Conservation (phyloP, 148 eudicot species). For the Persicaria maculosa region DNA sequence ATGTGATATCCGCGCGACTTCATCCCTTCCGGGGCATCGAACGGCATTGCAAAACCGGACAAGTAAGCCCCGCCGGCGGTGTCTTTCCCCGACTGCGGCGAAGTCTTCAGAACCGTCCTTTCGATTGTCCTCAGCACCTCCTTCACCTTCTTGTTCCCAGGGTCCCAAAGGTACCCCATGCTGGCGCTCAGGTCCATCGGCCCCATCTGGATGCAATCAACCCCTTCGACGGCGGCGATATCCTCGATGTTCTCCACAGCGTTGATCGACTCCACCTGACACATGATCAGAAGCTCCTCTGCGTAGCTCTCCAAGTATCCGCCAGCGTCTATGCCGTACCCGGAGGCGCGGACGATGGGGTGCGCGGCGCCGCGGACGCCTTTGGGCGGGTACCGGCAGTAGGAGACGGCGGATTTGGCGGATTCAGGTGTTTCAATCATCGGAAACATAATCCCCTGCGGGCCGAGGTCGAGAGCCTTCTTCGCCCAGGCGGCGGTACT, state of each 20-base stretch:
- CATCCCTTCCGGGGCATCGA: conserved; percentile 42
- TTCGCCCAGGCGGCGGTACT: conserved; percentile 63
- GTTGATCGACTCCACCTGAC: conserved; percentile 71
- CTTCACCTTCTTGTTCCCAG: conserved; percentile 74
- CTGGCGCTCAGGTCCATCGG: conserved; percentile 88
- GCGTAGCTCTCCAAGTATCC: conserved; percentile 52
- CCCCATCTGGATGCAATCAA: conserved; percentile 82
- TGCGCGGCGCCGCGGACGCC: conserved; percentile 91
- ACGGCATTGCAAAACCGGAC: conserved; percentile 78
- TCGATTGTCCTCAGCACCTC: conserved; percentile 47
- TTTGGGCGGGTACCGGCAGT: conserved; percentile 69
- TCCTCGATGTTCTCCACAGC: conserved; percentile 49
- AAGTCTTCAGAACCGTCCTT: conserved; percentile 37
- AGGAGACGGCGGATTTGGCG: conserved; percentile 70
- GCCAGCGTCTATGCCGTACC: conserved; percentile 58
- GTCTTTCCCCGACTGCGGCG: background rate
- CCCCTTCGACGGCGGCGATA: conserved; percentile 82
- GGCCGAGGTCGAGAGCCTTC: conserved; percentile 90
- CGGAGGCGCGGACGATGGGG: conserved; percentile 75
- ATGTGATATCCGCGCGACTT: conserved; percentile 72
- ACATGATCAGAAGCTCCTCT: conserved; percentile 72
- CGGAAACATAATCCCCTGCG: conserved; percentile 84
- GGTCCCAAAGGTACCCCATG: conserved; percentile 87
- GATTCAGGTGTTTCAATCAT: conserved; percentile 46
- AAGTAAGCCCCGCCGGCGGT: conserved; percentile 41